Base-by-base conservation (phyloP, 768 basidiomycete genomes). In the Chalciporus piperatus region DNA sequence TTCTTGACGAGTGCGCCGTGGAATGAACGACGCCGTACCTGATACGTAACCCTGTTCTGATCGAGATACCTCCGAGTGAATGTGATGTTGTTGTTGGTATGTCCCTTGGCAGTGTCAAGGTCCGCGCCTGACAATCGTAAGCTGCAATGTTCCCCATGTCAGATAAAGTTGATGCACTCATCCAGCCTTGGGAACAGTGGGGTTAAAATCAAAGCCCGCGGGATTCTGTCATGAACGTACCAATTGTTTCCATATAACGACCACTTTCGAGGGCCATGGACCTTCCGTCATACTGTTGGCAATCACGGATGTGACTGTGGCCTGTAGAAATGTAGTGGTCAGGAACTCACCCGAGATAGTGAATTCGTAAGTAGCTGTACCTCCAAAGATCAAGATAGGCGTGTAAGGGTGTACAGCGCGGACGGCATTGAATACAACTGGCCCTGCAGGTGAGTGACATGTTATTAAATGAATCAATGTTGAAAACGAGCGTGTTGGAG, bases 241-340 rank as follows among this genome's bases (percentile, higher is more conserved):
- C 92, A 48, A 95, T 74, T 9, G 93, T 97, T 71, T 97, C 94
- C 86, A 96, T 89, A 64, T 95, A 96, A 20, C 91, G 75, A 16
- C 94, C 89, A 56, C 89, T 87, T 61, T 92, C 89, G 54, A 94
- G 64, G 2, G 85, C 75, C 74, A 93, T 90, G 0, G 85, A 84
- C 16, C 85, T 77, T 4, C 77, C 79, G 66, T 93, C 92, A 40
- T 48, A 78, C 78, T 67, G 70, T 77, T 81, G 59, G 68, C 91
- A 93, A 61, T 92, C 88, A 39, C 91, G 83, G 51, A 91, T 85
- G 66, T 92, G 88, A 0, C 78, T 76, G 57, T 92, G 90, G 5
- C 86, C 85, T 74, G 52, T 28, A 51, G 11, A 46, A 12, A 35
- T 12, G 20, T 19, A 11, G n/a, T 16, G 46, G 43, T 43, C 27